Evolutionary conservation across 2,329 filamentous ascomycete species (phyloP).

Genomic region (Diaporthe vexans): DNA sequence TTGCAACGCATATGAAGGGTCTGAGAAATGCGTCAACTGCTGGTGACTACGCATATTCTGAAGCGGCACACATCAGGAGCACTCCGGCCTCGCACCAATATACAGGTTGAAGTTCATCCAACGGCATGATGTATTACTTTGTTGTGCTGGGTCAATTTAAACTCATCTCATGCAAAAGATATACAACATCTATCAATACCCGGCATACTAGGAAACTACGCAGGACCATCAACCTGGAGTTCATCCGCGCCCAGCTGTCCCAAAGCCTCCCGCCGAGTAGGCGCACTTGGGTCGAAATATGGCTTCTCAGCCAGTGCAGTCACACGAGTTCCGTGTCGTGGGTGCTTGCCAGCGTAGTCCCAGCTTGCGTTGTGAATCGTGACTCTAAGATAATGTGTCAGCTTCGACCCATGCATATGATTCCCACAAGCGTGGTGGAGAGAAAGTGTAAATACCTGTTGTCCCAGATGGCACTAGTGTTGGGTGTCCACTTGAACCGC

Average conservation of each 20-base stretch:
- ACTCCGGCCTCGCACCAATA: too few species aligned
- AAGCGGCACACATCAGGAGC: too few species aligned
- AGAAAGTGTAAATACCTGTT: constrained; percentile 64
- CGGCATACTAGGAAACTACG: background rate
- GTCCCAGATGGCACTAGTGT: constrained; percentile 79
- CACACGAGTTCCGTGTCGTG: constrained; percentile 79
- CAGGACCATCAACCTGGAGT: constrained; percentile 46
- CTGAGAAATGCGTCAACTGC: too few species aligned
- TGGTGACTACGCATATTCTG: too few species aligned
- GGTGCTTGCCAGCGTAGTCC: constrained; percentile 78
- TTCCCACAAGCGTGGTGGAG: too few species aligned
- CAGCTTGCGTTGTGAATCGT: constrained; percentile 82
- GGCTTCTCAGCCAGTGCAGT: constrained; percentile 80
- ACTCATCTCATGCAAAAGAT: too few species aligned
- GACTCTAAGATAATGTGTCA: constrained; percentile 60
- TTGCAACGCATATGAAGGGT: too few species aligned
- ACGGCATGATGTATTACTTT: too few species aligned
- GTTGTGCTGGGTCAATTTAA: too few species aligned
- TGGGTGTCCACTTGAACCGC: constrained; percentile 78
- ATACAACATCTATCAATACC: rapidly evolving
- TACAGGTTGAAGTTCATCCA: too few species aligned
- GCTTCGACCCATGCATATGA: too few species aligned
- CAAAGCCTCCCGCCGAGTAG: constrained; percentile 75
- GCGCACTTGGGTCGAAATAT: constrained; percentile 74
- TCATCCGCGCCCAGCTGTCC: constrained; percentile 73